phyloP scores from a whole-genome alignment of 2,329 filamentous ascomycete genomes.

The Aspergillus hortae region DNA sequence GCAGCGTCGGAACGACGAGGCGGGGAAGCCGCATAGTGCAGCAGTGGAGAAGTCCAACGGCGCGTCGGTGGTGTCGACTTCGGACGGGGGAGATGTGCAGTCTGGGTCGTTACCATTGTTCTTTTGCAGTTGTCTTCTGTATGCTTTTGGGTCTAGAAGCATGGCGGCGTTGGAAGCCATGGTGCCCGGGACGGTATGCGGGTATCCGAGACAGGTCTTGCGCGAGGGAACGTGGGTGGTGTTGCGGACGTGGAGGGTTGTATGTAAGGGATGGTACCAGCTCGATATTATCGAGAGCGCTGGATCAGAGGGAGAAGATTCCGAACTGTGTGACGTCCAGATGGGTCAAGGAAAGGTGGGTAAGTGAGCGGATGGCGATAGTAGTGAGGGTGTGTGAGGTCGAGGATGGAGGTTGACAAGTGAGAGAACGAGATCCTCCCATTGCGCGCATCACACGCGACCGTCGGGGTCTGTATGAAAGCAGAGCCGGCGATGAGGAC shows the following conservation, averaged over 20 bases:
- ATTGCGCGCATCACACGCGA: conserved; percentile 1
- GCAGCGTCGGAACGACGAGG: conserved; percentile 9
- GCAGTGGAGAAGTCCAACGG: conserved; percentile 3
- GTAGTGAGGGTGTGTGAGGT: not conserved
- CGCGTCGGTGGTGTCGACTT: conserved; percentile 6
- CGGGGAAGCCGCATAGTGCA: conserved; percentile 9
- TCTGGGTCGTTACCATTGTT: conserved; percentile 30
- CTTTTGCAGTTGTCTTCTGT: conserved; percentile 32
- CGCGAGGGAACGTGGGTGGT: not conserved
- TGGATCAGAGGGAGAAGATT: not conserved
- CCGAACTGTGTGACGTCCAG: not conserved
- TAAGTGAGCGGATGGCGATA: not conserved
- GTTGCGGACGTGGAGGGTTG: not conserved
- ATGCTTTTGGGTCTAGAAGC: conserved; percentile 42
- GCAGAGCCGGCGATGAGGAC: not conserved
- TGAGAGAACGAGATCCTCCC: conserved; percentile 1
- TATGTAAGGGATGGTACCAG: not conserved
- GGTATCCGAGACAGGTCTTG: conserved; percentile 11
- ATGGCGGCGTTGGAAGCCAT: conserved; percentile 42
- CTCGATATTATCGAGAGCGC: too few species aligned
- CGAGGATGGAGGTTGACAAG: not conserved
- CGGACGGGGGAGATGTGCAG: conserved; percentile 7
- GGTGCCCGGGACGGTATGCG: conserved; percentile 10
- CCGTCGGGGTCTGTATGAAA: not conserved
- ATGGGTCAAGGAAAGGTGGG: not conserved